Evolutionary conservation across 2,329 filamentous ascomycete genomes (phyloP).

Genomic region (Fusarium armeniacum): DNA sequence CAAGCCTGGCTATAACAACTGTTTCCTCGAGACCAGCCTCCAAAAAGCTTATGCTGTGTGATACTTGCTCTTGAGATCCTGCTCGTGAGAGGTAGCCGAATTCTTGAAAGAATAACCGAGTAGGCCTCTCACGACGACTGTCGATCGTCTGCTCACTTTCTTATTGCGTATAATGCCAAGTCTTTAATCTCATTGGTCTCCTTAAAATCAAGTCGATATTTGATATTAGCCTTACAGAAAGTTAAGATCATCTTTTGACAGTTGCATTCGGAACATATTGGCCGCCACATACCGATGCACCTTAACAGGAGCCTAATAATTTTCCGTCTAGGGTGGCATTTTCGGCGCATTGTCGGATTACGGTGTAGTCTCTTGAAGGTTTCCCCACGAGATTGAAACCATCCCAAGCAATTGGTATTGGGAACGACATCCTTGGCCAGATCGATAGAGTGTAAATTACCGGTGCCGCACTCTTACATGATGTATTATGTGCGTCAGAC

Average conservation of each 20-base stretch:
- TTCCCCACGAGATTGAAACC: background rate
- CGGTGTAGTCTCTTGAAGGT: background rate
- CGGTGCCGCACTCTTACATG: background rate
- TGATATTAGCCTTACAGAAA: background rate
- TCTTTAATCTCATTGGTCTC: background rate
- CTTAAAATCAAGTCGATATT: background rate
- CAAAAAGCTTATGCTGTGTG: background rate
- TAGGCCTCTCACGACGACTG: fast-evolving
- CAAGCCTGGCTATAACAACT: background rate
- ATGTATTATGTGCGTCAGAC: background rate
- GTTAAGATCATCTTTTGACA: slow-evolving; percentile 1
- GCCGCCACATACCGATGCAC: background rate
- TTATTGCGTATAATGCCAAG: background rate
- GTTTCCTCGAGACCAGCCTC: no score
- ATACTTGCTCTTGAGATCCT: background rate
- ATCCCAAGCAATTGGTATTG: slow-evolving; percentile 2
- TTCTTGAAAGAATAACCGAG: background rate
- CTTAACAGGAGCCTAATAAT: slow-evolving; percentile 1
- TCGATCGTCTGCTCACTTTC: background rate
- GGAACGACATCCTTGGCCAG: slow-evolving; percentile 4
- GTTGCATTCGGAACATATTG: background rate
- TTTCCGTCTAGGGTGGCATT: background rate
- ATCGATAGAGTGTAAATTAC: background rate
- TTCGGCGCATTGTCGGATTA: slow-evolving; percentile 1
- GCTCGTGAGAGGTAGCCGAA: background rate